A percentile compares a stretch with the other conserved stretches of the same genome.
phyloP scores from a whole-genome alignment of 768 basidiomycete species.

The Podaxis sp. region DNA sequence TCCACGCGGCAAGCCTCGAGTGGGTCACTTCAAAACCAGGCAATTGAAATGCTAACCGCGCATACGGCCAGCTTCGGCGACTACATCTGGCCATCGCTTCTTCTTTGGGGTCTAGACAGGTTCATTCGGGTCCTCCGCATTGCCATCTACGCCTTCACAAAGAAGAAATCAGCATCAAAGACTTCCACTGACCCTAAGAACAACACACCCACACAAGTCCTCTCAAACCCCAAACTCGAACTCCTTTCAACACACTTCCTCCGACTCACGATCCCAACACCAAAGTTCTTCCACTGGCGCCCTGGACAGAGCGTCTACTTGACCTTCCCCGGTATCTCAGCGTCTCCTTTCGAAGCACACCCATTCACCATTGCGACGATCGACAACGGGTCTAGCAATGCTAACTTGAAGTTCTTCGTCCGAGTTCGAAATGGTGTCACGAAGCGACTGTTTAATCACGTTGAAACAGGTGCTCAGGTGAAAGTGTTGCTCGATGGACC shows the following conservation, averaged over 20 bases:
- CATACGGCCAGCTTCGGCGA: slow-evolving; percentile 26
- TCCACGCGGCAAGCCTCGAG: slow-evolving; percentile 35
- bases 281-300: slow-evolving; percentile 40
- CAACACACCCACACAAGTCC: slow-evolving; percentile 11
- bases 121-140: slow-evolving; percentile 46
- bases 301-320: slow-evolving; percentile 59
- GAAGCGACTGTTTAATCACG: slow-evolving; percentile 38
- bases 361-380: slow-evolving; percentile 63
- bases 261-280: slow-evolving; percentile 44
- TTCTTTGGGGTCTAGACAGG: slow-evolving; percentile 59
- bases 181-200: neutral
- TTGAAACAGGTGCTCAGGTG: slow-evolving; percentile 16
- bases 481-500: slow-evolving; percentile 56
- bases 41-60: neutral
- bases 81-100: slow-evolving; percentile 48
- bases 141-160: slow-evolving; percentile 40
- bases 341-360: slow-evolving; percentile 50
- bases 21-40: slow-evolving; percentile 19
- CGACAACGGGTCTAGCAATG: slow-evolving; percentile 20
- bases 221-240: slow-evolving; percentile 30
- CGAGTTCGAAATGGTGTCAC: slow-evolving; percentile 64
- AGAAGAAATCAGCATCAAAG: slow-evolving; percentile 28
- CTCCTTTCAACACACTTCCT: slow-evolving; percentile 45
- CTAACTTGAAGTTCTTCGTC: slow-evolving; percentile 53
- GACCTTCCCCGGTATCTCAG: slow-evolving; percentile 45